Evolutionary conservation across 768 basidiomycete genomes (phyloP), one percentile per base, ranked within the genome.

Genomic region (Termitomyces sp.): DNA sequence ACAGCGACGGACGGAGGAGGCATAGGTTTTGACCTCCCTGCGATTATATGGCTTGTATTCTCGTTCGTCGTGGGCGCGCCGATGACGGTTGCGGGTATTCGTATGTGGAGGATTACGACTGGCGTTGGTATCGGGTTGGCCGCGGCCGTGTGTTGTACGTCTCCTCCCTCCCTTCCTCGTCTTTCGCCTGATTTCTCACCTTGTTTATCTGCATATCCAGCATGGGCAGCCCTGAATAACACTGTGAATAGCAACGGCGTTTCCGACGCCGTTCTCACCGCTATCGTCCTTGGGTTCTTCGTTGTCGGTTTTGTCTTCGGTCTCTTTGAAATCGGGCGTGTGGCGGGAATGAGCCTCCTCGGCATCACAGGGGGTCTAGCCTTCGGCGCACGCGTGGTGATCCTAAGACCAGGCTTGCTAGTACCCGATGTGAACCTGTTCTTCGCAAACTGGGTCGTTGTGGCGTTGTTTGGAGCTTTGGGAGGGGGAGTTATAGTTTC

Each of bases 171-270:
- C 35, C 20, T 47, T 46, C 52, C 23, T 4, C 7, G 12, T 7
- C 11, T 22, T 47, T 33, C 20, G 20, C 22, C 5, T 2, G 1
- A 10, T 33, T 12, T 31, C n/a, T 40, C 2, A 27, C n/a, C n/a
- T 12, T 38, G 7, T 18, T 25, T 12, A 15, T 46, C 2, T 1
- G 7, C 18, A 1, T 15, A 29, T 46, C 9, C 56, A 85, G 85
- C 81, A 5, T 88, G 86, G 86, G 75, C 82, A 7, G 81, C 85
- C 11, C 71, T 88, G 45, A 70, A 82, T 53, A 88, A 85, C 65
- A 76, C 82, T 1, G 66, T 82, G 3, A 69, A 73, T 54, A 67
- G 76, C 3, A 62, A 70, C 7, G 80, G 82, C 20, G 59, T 86
- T 11, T 66, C 80, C 0, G 86, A 88, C 63, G 52, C 79, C 18